Percentiles rank a stretch among this genome's conserved stretches.
Evolutionary conservation across 257 asterid species (phyloP).

Genomic region (Marsdenia floribunda): DNA sequence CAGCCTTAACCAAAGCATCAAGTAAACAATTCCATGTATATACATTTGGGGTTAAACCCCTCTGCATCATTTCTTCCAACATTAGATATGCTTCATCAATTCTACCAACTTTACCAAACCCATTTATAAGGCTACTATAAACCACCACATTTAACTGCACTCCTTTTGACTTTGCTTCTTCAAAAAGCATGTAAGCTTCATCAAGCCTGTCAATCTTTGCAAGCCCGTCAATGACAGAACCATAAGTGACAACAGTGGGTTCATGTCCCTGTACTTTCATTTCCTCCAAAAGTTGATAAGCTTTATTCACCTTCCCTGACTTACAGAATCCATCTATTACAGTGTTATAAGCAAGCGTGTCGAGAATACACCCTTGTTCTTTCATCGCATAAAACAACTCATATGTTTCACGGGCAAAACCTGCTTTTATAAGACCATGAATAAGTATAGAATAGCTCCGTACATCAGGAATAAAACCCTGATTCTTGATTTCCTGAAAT

Average conservation of each 20-base stretch:
- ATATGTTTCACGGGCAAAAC: slow-evolving; percentile 80
- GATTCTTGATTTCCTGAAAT: slow-evolving; percentile 65
- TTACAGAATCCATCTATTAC: slow-evolving; percentile 92
- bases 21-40: slow-evolving; percentile 98
- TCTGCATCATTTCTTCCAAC: slow-evolving; percentile 93
- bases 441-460: slow-evolving; percentile 89
- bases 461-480: slow-evolving; percentile 64
- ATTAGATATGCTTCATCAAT: slow-evolving; percentile 91
- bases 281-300: slow-evolving; percentile 91
- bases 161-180: slow-evolving; percentile 88
- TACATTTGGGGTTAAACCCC: slow-evolving; percentile 54
- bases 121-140: slow-evolving; percentile 85
- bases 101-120: slow-evolving; percentile 94
- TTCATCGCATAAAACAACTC: slow-evolving; percentile 83
- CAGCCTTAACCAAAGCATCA: slow-evolving; percentile 89
- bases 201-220: slow-evolving; percentile 96
- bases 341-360: slow-evolving; percentile 80
- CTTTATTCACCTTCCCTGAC: slow-evolving; percentile 93
- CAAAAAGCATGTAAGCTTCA: slow-evolving; percentile 96
- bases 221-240: slow-evolving; percentile 91
- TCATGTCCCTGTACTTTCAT: slow-evolving; percentile 78
- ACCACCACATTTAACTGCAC: slow-evolving; percentile 63
- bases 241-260: slow-evolving; percentile 85
- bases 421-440: slow-evolving; percentile 83
- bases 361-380: slow-evolving; percentile 77